A percentile compares a stretch with the other conserved stretches of the same genome.
Evolutionary conservation across 148 eudicot genomes (phyloP).

Genomic region (Mesembryanthemum crystallinum): DNA sequence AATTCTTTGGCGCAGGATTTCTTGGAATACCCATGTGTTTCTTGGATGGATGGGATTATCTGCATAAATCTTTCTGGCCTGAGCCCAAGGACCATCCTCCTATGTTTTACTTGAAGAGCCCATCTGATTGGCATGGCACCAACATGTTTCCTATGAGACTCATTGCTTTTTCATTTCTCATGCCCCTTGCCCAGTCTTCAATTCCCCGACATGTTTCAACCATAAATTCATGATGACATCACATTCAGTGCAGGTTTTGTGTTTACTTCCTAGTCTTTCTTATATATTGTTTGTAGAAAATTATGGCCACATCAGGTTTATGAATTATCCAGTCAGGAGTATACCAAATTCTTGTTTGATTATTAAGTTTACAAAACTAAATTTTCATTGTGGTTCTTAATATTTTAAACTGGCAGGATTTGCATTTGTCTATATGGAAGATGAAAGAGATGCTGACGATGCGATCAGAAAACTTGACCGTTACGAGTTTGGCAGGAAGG

Average conservation of each 20-base stretch:
- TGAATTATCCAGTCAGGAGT: constrained; percentile 15
- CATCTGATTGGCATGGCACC: constrained; percentile 67
- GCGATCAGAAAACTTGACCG: constrained; percentile 72
- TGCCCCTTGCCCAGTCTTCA: constrained; percentile 65
- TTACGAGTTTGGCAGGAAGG: constrained; percentile 74
- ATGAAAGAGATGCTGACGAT: constrained; percentile 78
- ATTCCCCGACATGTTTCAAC: constrained; percentile 62
- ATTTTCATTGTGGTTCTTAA: constrained; percentile 20
- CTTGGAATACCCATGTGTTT: constrained; percentile 56
- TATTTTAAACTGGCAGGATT: constrained; percentile 50
- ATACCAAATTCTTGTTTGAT: constrained; percentile 16
- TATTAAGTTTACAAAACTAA: constrained; percentile 19
- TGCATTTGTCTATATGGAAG: constrained; percentile 86
- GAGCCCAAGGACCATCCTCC: constrained; percentile 58
- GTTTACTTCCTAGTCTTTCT: constrained; percentile 47
- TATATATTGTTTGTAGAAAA: constrained; percentile 26
- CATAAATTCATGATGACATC: constrained; percentile 59
- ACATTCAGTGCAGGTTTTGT: constrained; percentile 71
- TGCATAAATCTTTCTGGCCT: constrained; percentile 51
- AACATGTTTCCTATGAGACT: constrained; percentile 60
- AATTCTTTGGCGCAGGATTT: constrained; percentile 81
- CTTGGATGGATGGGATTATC: constrained; percentile 62
- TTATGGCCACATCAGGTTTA: constrained; percentile 22
- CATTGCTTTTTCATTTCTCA: constrained; percentile 75
- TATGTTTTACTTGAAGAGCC: constrained; percentile 57